Evolutionary conservation across 2,329 filamentous ascomycete species (phyloP).

Genomic region (Calonectria montana): DNA sequence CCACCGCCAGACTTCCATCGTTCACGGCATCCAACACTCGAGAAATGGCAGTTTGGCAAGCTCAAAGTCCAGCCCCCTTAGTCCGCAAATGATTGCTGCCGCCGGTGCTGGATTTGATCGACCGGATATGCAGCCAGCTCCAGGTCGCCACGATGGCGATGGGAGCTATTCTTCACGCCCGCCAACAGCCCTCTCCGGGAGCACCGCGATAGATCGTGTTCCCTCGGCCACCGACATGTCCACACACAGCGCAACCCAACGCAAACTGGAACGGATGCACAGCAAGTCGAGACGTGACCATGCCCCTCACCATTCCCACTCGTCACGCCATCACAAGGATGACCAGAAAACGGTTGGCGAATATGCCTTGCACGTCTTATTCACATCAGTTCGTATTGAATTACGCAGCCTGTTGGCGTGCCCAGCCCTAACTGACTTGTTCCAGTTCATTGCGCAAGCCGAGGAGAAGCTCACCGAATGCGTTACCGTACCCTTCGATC

Average conservation of each 20-base stretch:
- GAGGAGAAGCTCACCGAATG: conserved; percentile 95
- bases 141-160: conserved; percentile 59
- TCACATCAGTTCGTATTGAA: conserved; percentile 78
- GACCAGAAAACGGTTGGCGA: conserved; percentile 96
- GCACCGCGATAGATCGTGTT: conserved; percentile 55
- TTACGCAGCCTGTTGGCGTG: background rate
- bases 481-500: conserved; percentile 81
- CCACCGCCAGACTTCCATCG: conserved; percentile 95
- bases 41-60: conserved; percentile 89
- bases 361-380: conserved; percentile 95
- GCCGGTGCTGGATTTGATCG: conserved; percentile 69
- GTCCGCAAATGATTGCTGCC: conserved; percentile 84
- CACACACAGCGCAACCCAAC: conserved; percentile 58
- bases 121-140: conserved; percentile 60
- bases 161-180: conserved; percentile 53
- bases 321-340: conserved; percentile 75
- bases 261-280: conserved; percentile 70
- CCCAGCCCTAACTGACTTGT: conserved; percentile 27
- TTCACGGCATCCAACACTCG: conserved; percentile 94
- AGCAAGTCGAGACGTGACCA: conserved; percentile 79
- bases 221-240: conserved; percentile 60
- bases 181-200: conserved; percentile 61
- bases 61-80: conserved; percentile 84
- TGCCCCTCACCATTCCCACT: conserved; percentile 80
- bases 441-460: conserved; percentile 90